These are phyloP conservation scores for Aureobasidium sp. DNA, from an alignment of 2,329 filamentous ascomycete species.

Conservation along the genomic window DNA sequence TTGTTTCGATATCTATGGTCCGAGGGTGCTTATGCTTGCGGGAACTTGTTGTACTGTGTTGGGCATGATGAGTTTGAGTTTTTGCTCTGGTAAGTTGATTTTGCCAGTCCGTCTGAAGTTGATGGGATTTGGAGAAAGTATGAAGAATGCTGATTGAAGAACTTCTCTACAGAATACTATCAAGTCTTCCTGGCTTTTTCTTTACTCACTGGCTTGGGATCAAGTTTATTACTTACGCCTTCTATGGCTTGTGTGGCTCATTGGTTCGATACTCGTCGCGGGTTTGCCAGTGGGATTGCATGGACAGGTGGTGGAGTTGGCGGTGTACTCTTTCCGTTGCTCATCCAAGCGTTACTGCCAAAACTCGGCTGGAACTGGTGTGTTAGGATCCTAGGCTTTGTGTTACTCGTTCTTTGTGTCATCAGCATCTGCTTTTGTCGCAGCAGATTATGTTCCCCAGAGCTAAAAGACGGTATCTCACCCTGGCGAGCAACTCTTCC, in stretches of 20 bases:
- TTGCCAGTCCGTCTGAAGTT: too few species aligned
- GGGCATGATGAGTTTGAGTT: slow-evolving; percentile 59
- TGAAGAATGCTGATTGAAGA: too few species aligned
- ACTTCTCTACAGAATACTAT: slow-evolving; percentile 54
- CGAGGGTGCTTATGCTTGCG: slow-evolving; percentile 57
- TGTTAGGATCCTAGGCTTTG: slow-evolving; percentile 37
- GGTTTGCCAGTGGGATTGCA: slow-evolving; percentile 73
- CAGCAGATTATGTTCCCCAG: slow-evolving; percentile 32
- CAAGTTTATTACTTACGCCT: slow-evolving; percentile 76
- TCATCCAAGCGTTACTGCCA: slow-evolving; percentile 36
- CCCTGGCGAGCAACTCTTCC: slow-evolving; percentile 21
- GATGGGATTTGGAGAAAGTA: too few species aligned
- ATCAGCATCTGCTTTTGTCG: slow-evolving; percentile 34
- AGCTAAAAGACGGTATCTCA: slow-evolving; percentile 31
- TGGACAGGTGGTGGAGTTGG: slow-evolving; percentile 54
- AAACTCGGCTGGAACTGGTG: slow-evolving; percentile 39
- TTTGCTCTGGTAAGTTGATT: slow-evolving; percentile 50
- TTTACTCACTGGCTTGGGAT: slow-evolving; percentile 63
- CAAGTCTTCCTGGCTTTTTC: slow-evolving; percentile 79
- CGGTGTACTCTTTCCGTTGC: slow-evolving; percentile 40
- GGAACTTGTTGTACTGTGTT: slow-evolving; percentile 57
- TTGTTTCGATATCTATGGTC: slow-evolving; percentile 78
- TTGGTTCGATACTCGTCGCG: slow-evolving; percentile 68
- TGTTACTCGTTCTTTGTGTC: slow-evolving; percentile 35
- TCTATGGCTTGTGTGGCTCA: slow-evolving; percentile 72